Conservation (phyloP, 331 rosid genomes). For the Prunus yedoensis region DNA sequence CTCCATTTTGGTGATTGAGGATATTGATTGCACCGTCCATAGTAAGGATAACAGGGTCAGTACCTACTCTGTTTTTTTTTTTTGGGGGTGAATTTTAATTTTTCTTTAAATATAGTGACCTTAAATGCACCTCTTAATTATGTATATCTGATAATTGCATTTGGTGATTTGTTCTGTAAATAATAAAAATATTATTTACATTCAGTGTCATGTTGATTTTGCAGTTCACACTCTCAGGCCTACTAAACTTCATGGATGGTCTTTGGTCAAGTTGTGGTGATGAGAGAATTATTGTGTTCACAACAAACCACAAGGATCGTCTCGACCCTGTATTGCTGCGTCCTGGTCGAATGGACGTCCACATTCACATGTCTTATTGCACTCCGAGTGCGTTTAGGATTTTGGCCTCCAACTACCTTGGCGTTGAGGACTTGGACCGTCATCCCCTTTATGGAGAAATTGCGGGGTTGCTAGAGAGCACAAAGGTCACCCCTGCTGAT, state of each 20-base stretch:
- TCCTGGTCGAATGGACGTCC: constrained; percentile 62
- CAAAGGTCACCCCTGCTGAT: constrained; percentile 48
- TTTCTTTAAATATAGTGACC: no score
- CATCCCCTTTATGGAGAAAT: constrained; percentile 29
- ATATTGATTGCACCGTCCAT: no score
- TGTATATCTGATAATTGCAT: no score
- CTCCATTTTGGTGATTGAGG: no score
- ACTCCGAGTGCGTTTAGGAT: constrained; percentile 36
- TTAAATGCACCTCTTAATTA: no score
- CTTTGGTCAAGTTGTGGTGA: constrained; percentile 62
- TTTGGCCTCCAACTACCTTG: constrained; percentile 41
- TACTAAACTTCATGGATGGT: constrained; percentile 51
- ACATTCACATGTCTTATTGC: constrained; percentile 55
- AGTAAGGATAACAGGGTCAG: no score
- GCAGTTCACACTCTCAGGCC: constrained; percentile 44
- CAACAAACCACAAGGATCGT: constrained; percentile 4
- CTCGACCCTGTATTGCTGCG: constrained; percentile 50
- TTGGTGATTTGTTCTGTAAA: no score
- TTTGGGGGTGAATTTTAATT: no score
- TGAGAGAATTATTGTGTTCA: constrained; percentile 28
- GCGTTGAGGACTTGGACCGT: neutral
- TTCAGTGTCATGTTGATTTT: neutral
- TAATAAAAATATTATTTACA: no score
- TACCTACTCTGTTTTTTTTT: no score
- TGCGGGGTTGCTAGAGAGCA: constrained; percentile 15